phyloP scores from a whole-genome alignment of 768 basidiomycete species.

The Mycena vitilis region DNA sequence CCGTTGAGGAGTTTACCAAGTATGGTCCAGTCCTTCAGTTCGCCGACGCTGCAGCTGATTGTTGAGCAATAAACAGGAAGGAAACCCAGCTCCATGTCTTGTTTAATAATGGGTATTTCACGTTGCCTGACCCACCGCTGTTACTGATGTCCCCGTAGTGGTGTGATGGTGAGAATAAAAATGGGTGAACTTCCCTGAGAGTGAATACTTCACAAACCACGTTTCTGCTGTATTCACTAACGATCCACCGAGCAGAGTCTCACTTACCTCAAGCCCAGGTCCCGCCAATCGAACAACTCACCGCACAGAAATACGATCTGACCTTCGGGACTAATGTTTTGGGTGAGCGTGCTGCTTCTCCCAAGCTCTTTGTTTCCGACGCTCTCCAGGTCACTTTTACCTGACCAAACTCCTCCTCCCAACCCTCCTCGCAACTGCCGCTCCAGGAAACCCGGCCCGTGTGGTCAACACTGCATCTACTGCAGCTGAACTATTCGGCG shows the following conservation, averaged over 20 bases:
- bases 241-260: neutral
- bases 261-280: conserved; percentile 7
- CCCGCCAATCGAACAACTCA: conserved; percentile 40
- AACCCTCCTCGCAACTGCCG: conserved; percentile 48
- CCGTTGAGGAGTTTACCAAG: conserved; percentile 56
- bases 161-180: conserved; percentile 39
- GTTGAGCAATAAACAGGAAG: conserved; percentile 41
- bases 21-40: conserved; percentile 26
- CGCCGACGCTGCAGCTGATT: too few species aligned
- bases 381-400: conserved; percentile 63
- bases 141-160: conserved; percentile 20
- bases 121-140: conserved; percentile 11
- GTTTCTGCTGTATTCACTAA: neutral
- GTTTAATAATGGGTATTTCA: conserved; percentile 60
- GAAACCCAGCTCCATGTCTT: conserved; percentile 57
- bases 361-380: too few species aligned
- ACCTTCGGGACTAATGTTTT: conserved; percentile 41
- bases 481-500: conserved; percentile 23
- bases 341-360: conserved; percentile 15
- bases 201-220: too few species aligned
- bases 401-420: conserved; percentile 66
- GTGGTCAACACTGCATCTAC: conserved; percentile 48
- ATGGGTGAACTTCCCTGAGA: too few species aligned
- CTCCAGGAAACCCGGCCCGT: conserved; percentile 52
- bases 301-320: conserved; percentile 45